Conservation (phyloP, 306 rosid species). For the Malus sieversii region DNA sequence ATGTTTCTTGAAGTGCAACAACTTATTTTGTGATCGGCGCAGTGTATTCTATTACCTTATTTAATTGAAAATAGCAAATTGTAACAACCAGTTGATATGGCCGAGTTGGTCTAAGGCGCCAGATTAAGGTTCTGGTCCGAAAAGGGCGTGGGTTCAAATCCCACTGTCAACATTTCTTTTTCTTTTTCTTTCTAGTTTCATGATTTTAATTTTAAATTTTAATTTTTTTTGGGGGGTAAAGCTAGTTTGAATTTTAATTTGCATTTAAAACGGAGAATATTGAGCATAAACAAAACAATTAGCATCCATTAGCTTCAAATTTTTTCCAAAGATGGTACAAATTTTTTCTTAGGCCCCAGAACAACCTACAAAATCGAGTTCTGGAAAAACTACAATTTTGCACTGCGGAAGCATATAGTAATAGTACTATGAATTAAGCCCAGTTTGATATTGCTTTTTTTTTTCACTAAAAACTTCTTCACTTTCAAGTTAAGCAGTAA, state of each 20-base stretch:
- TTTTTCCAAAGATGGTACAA: not conserved
- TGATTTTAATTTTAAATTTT: not conserved
- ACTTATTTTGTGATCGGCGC: not conserved
- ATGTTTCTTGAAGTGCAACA: not conserved
- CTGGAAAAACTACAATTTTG: not conserved
- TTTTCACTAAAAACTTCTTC: too few species aligned
- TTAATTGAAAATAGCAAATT: accelerated
- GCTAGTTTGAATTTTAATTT: too few species aligned
- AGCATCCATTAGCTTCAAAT: not conserved
- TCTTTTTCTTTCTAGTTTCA: not conserved
- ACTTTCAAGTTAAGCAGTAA: too few species aligned
- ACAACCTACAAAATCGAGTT: not conserved
- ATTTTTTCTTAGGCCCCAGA: not conserved
- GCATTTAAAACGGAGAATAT: too few species aligned
- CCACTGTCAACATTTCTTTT: slow-evolving; percentile 33
- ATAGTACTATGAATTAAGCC: too few species aligned
- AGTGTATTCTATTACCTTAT: not conserved
- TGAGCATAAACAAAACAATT: not conserved
- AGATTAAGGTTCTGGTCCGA: slow-evolving; percentile 53
- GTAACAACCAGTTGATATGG: slow-evolving; percentile 10
- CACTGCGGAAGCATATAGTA: not conserved
- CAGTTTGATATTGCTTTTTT: too few species aligned
- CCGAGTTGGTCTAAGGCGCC: slow-evolving; percentile 56
- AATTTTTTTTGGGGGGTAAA: too few species aligned
- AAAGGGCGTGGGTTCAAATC: slow-evolving; percentile 61